Percentiles rank a stretch among this genome's conserved stretches.
These are phyloP conservation scores for Metschnikowia continentalis DNA, from an alignment of 805 yeast genomes.

Conservation along the genomic window DNA sequence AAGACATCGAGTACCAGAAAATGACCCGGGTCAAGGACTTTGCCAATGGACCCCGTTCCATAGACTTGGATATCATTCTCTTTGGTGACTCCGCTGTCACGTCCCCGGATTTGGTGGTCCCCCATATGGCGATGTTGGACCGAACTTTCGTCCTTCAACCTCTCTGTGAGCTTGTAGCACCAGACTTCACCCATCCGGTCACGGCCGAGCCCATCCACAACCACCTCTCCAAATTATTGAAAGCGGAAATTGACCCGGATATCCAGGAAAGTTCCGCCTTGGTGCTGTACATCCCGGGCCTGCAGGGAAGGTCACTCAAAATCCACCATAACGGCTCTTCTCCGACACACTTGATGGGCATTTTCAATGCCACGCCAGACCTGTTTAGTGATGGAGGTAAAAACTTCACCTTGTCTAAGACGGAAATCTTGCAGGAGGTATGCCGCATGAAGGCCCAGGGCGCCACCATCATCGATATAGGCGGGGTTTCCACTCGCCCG, in stretches of 20 bases:
- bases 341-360: conserved; percentile 77
- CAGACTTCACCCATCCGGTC: conserved; percentile 71
- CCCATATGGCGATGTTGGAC: conserved; percentile 85
- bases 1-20: conserved; percentile 71
- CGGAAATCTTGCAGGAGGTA: conserved; percentile 44
- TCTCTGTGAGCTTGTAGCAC: conserved; percentile 71
- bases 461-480: conserved; percentile 81
- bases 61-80: conserved; percentile 83
- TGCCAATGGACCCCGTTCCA: conserved; percentile 88
- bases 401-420: conserved; percentile 26
- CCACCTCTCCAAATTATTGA: conserved; percentile 54
- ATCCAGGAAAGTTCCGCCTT: conserved; percentile 51
- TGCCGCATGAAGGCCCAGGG: conserved; percentile 50
- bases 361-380: conserved; percentile 88
- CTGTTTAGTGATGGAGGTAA: conserved; percentile 90
- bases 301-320: conserved; percentile 15
- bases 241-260: conserved; percentile 29
- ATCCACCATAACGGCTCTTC: conserved; percentile 45
- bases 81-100: conserved; percentile 60
- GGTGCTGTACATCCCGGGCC: conserved; percentile 46
- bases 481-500: conserved; percentile 92
- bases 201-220: conserved; percentile 75
- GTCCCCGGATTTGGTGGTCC: conserved; percentile 60
- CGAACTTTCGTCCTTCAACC: conserved; percentile 90
- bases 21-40: conserved; percentile 69